Conservation (phyloP, 345 rosid species). For the Citrus unshiu region DNA sequence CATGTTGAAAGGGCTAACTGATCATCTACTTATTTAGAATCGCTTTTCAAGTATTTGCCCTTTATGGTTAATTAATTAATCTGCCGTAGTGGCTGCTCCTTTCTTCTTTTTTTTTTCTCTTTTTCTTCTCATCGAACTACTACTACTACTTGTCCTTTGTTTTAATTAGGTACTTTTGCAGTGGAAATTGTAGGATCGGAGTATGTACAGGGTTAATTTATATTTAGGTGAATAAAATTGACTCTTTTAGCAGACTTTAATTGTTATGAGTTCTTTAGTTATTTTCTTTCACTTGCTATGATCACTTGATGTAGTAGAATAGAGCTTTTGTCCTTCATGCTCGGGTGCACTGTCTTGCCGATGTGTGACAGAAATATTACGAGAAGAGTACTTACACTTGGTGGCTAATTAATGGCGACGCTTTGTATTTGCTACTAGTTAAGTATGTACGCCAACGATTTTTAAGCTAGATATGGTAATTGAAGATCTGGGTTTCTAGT, state of each 20-base stretch:
- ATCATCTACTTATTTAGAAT: not conserved
- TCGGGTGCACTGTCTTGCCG: not conserved
- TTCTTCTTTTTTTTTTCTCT: no score
- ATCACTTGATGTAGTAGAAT: no score
- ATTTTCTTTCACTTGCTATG: not conserved
- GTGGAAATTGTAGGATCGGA: not conserved
- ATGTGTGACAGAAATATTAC: not conserved
- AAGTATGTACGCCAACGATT: not conserved
- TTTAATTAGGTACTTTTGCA: constrained; percentile 11
- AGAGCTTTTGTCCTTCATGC: no score
- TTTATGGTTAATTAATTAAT: not conserved
- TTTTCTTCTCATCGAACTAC: not conserved
- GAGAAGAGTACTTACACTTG: not conserved
- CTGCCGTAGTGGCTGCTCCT: not conserved
- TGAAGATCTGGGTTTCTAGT: not conserved
- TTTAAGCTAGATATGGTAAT: not conserved
- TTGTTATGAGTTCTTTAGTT: not conserved
- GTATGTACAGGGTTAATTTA: constrained; percentile 14
- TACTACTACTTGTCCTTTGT: not conserved
- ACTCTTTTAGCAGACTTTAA: not conserved
- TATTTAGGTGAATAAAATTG: constrained; percentile 18
- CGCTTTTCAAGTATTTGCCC: not conserved
- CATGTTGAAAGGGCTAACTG: constrained; percentile 41
- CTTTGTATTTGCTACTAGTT: not conserved
- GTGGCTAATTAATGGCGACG: not conserved